Evolutionary conservation across 2,329 filamentous ascomycete genomes (phyloP), one percentile per base, ranked within the genome.

Genomic region (Gaeumannomyces sp.): DNA sequence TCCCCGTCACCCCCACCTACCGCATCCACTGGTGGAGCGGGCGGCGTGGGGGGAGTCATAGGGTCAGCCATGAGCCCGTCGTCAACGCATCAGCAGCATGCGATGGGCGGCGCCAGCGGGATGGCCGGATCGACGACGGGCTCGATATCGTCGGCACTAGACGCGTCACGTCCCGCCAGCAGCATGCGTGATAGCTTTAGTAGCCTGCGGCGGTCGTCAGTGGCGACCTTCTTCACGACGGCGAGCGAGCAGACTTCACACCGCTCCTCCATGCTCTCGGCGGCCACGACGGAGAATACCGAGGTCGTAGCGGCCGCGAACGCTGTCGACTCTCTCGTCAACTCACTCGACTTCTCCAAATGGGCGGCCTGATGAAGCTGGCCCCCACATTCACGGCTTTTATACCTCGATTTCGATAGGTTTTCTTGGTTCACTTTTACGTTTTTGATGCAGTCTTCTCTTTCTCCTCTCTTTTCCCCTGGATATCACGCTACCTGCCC

Each of bases 171-270:
- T 67, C 80, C 81, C 3, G 73, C 76, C 45, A 80, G 78, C 69
- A 82, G 80, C 27, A 79, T 88, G 61, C 80, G 87, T 19, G 86
- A 89, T 69, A 88, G 85, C 70, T 80, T 88, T 65, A 85, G 76
- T 69, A 86, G 82, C 69, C 77, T 89, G 56, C 80, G 86, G 62
- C 79, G 86, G 66, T 82, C 85, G n/a, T 88, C 85, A 45, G 85
- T 89, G 2, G 86, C 85, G 6, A 89, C 86, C 2, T 89, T 89
- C 71, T 84, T 88, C 68, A 83, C 83, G 2, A 83, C 76, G 66
- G 80, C 81, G 6, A 85, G 80, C 71, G 85, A 88, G 67, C 79
- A 81, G 68, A 78, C 74, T 13, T 86, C 84, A 63, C 85, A 88
- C 65, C 79, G 85, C 58, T 85, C 83, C 7, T 86, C 83, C n/a